These are phyloP conservation scores for Aspergillus bombycis DNA, from an alignment of 2,329 filamentous ascomycete species.

Conservation along the genomic window DNA sequence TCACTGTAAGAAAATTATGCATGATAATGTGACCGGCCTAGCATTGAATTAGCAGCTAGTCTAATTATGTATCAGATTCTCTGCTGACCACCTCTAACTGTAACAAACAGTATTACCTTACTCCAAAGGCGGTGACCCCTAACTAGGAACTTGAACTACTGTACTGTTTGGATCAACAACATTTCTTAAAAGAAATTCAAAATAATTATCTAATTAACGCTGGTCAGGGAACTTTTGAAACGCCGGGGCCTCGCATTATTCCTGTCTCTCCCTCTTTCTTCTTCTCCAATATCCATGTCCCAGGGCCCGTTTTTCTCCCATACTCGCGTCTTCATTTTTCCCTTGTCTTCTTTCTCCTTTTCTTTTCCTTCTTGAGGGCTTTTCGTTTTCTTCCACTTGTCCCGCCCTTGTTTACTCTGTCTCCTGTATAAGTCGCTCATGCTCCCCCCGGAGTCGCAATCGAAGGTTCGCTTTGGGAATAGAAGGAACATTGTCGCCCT, in stretches of 20 bases:
- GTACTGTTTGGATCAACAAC: background rate
- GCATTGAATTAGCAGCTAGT: background rate
- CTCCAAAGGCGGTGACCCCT: constrained; percentile 7
- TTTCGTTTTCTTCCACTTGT: constrained; percentile 15
- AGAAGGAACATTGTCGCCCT: constrained; percentile 12
- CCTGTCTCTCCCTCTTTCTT: constrained; percentile 14
- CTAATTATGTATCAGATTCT: background rate
- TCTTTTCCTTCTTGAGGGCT: constrained; percentile 14
- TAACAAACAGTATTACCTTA: constrained; percentile 4
- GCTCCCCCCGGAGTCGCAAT: constrained; percentile 19
- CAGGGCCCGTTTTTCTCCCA: constrained; percentile 11
- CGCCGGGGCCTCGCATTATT: constrained; percentile 26
- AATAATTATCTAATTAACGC: constrained; percentile 27
- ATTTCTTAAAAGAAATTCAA: constrained; percentile 9
- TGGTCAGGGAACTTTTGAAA: constrained; percentile 27
- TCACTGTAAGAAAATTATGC: background rate
- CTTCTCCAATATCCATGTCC: constrained; percentile 14
- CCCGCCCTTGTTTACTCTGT: constrained; percentile 21
- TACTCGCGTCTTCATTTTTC: constrained; percentile 12
- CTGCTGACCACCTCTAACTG: background rate
- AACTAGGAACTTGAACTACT: constrained; percentile 4
- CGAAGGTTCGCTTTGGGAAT: constrained; percentile 18
- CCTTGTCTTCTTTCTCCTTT: constrained; percentile 17
- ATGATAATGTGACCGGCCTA: background rate
- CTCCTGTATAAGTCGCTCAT: constrained; percentile 22